These are phyloP conservation scores for Mycocentrospora acerina DNA, from an alignment of 2,329 filamentous ascomycete species.

Conservation along the genomic window DNA sequence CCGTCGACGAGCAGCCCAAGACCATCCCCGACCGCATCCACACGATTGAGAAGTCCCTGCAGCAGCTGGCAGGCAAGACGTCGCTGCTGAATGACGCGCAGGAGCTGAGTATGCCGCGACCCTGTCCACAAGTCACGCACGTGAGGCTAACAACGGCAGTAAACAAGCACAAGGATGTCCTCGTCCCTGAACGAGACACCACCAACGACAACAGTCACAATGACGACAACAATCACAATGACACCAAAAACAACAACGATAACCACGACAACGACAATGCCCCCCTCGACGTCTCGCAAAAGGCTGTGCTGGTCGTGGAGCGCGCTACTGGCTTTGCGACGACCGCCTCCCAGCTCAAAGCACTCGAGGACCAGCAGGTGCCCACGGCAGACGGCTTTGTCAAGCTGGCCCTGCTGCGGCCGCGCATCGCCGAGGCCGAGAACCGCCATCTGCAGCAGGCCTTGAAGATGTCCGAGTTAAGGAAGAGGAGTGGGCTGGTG, in stretches of 20 bases:
- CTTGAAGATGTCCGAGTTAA: slow-evolving; percentile 63
- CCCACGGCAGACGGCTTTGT: slow-evolving; percentile 49
- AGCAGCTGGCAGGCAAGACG: slow-evolving; percentile 44
- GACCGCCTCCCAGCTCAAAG: slow-evolving; percentile 47
- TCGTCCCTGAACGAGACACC: slow-evolving; percentile 22
- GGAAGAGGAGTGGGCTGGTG: slow-evolving; percentile 60
- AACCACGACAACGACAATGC: slow-evolving; percentile 14
- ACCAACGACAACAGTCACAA: slow-evolving; percentile 14
- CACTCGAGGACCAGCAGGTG: slow-evolving; percentile 47
- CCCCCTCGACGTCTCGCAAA: slow-evolving; percentile 25
- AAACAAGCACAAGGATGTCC: slow-evolving; percentile 45
- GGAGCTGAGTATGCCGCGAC: slow-evolving; percentile 32
- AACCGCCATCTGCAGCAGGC: slow-evolving; percentile 62
- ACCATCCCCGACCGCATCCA: slow-evolving; percentile 40
- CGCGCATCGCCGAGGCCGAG: slow-evolving; percentile 63
- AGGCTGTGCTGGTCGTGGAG: slow-evolving; percentile 46
- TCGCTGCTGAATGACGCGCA: slow-evolving; percentile 43
- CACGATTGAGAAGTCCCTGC: slow-evolving; percentile 39
- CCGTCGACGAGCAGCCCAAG: slow-evolving; percentile 23
- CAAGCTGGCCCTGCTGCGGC: slow-evolving; percentile 58
- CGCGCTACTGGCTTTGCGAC: slow-evolving; percentile 47
- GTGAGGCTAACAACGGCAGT: slow-evolving; percentile 31
- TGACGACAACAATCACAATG: too few species aligned
- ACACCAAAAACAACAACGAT: slow-evolving; percentile 15
- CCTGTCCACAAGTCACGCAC: background rate